These are phyloP conservation scores for Withania somnifera DNA, from an alignment of 305 asterid species.

Conservation along the genomic window DNA sequence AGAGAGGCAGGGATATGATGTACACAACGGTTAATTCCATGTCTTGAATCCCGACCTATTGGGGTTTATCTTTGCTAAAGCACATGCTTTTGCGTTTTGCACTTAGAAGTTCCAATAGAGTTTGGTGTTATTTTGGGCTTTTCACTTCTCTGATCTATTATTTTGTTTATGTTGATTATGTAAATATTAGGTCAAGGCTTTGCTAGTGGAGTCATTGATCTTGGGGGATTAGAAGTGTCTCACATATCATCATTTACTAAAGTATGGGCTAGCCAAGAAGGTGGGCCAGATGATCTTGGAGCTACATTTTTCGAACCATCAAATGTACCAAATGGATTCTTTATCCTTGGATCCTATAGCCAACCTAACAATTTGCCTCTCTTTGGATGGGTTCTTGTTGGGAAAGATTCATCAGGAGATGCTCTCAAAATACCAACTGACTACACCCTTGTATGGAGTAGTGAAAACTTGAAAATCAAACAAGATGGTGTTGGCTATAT, in stretches of 20 bases:
- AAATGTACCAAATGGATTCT: constrained; percentile 58
- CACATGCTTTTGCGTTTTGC: not conserved
- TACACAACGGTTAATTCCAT: not conserved
- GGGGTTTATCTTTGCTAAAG: not conserved
- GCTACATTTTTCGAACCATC: constrained; percentile 65
- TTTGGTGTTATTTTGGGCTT: not conserved
- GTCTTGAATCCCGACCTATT: not conserved
- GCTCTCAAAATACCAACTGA: constrained; percentile 41
- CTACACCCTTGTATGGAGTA: constrained; percentile 64
- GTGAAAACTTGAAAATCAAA: constrained; percentile 33
- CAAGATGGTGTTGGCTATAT: constrained; percentile 51
- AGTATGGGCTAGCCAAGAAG: constrained; percentile 55
- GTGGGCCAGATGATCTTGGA: constrained; percentile 68
- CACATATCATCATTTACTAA: constrained; percentile 37
- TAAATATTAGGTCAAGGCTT: constrained; percentile 45
- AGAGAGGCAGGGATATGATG: too few species aligned
- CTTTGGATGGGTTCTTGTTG: constrained; percentile 61
- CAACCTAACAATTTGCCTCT: constrained; percentile 59
- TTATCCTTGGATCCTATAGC: constrained; percentile 57
- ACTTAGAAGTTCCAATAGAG: not conserved
- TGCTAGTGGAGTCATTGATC: constrained; percentile 57
- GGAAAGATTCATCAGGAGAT: constrained; percentile 28
- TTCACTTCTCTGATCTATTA: not conserved
- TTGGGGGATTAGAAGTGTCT: constrained; percentile 49
- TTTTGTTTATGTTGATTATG: not conserved